Evolutionary conservation across 352 stramenopile genomes (phyloP).

Genomic region (Globisporangium lucens): DNA sequence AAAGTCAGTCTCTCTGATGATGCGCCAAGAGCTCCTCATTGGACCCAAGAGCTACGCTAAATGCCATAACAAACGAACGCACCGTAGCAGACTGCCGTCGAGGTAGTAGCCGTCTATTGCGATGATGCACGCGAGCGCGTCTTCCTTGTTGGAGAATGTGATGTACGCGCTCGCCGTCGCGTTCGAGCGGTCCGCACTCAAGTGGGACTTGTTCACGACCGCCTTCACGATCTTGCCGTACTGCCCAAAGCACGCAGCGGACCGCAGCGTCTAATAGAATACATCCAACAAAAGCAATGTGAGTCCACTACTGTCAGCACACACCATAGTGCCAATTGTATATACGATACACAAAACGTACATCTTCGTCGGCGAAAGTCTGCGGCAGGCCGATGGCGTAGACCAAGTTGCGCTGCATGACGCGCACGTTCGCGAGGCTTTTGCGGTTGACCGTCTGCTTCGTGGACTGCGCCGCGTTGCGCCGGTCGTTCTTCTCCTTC

Average conservation of each 20-base stretch:
- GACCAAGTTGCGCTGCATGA: slow-evolving; percentile 94
- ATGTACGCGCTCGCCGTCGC: slow-evolving; percentile 91
- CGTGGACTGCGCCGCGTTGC: slow-evolving; percentile 38
- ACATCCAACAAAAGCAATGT: no score
- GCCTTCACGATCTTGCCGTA: slow-evolving; percentile 94
- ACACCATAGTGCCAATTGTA: no score
- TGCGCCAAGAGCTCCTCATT: background rate
- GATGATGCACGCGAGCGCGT: slow-evolving; percentile 89
- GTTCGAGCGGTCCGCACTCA: slow-evolving; percentile 66
- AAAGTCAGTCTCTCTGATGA: background rate
- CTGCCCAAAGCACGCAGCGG: slow-evolving; percentile 89
- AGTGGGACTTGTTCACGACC: slow-evolving; percentile 87
- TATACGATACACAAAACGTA: slow-evolving; percentile 14
- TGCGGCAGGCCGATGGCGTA: slow-evolving; percentile 92
- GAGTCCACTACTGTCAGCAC: no score
- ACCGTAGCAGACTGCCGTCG: slow-evolving; percentile 76
- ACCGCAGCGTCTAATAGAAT: slow-evolving; percentile 47
- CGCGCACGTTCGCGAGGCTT: slow-evolving; percentile 86
- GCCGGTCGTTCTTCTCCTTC: slow-evolving; percentile 82
- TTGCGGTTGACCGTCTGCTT: slow-evolving; percentile 61
- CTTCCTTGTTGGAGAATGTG: slow-evolving; percentile 89
- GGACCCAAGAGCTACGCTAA: slow-evolving; percentile 8
- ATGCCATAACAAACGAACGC: background rate
- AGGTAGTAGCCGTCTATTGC: slow-evolving; percentile 90
- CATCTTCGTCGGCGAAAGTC: slow-evolving; percentile 80